Conservation (phyloP, 1,284 basidiomycete species). For the Mycosarcoma maydis region DNA sequence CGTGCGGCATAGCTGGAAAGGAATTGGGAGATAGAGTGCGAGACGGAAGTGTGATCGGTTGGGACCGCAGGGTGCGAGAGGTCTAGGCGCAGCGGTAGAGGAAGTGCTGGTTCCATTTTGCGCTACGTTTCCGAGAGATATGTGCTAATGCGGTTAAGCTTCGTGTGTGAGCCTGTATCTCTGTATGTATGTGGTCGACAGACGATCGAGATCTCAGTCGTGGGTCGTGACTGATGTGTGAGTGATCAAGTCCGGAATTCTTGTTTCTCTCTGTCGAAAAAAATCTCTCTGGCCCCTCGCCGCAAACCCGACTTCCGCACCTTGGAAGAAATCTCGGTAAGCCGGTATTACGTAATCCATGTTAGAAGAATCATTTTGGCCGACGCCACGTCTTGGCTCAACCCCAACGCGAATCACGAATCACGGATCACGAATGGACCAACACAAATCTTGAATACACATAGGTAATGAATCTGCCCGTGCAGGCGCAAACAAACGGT, state of each 20-base stretch:
- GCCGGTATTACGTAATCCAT: constrained; percentile 25
- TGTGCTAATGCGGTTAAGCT: no score
- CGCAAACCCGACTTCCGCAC: constrained; percentile 1
- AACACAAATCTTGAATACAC: not conserved
- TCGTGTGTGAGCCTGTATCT: no score
- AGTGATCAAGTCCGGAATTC: no score
- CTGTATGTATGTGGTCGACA: no score
- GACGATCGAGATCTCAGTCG: no score
- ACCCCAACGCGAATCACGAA: not conserved
- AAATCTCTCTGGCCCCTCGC: not conserved
- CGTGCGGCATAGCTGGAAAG: constrained; percentile 30
- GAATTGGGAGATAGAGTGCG: constrained; percentile 20
- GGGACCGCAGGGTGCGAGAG: constrained; percentile 5
- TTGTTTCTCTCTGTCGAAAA: not conserved
- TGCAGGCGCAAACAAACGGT: not conserved
- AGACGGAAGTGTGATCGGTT: constrained; percentile 7
- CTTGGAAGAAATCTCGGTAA: no score
- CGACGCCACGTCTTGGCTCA: not conserved
- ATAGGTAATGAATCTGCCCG: no score
- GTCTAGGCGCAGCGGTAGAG: constrained; percentile 27
- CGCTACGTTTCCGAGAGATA: not conserved
- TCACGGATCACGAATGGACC: constrained; percentile 6
- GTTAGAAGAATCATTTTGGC: no score
- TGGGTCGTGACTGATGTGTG: no score
- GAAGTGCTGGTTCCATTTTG: constrained; percentile 40